phyloP scores from a whole-genome alignment of 2,329 filamentous ascomycete species.

The Periconia sp. region DNA sequence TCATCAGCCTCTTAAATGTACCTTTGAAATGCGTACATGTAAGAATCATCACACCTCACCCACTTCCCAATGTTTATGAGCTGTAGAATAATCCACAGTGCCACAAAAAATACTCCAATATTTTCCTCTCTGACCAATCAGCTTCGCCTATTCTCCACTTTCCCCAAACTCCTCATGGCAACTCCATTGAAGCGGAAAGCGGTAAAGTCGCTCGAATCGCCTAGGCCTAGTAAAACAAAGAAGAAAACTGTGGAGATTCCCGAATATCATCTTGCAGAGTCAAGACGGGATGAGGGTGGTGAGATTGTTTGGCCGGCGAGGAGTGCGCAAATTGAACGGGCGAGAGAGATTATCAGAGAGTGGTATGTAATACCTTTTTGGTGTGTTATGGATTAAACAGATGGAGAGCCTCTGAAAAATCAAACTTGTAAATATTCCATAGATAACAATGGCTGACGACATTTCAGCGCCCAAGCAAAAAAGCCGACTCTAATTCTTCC shows the following conservation, averaged over 20 bases:
- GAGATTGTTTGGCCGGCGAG: slow-evolving; percentile 65
- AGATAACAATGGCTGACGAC: neutral
- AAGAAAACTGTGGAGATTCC: slow-evolving; percentile 29
- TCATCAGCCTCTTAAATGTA: neutral
- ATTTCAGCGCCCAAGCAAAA: slow-evolving; percentile 51
- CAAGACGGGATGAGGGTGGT: slow-evolving; percentile 40
- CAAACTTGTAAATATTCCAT: too few relatives aligned
- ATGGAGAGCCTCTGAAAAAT: too few relatives aligned
- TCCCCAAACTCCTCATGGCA: slow-evolving; percentile 20
- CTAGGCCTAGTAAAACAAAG: slow-evolving; percentile 18
- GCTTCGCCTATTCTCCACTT: neutral
- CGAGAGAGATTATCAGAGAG: slow-evolving; percentile 59
- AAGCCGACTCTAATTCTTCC: slow-evolving; percentile 63
- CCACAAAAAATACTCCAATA: neutral
- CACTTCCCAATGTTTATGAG: neutral
- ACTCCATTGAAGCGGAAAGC: slow-evolving; percentile 36
- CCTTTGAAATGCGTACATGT: neutral
- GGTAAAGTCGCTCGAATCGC: slow-evolving; percentile 12
- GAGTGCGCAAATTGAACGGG: slow-evolving; percentile 55
- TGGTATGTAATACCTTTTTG: slow-evolving; percentile 48
- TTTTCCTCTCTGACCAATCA: neutral
- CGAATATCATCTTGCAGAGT: slow-evolving; percentile 34
- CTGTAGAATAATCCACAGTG: neutral
- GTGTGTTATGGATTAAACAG: neutral
- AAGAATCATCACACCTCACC: neutral